A percentile compares a stretch with the other conserved stretches of the same genome.
Evolutionary conservation across 805 yeast genomes (phyloP).

Genomic region (Yamadazyma laniorum): DNA sequence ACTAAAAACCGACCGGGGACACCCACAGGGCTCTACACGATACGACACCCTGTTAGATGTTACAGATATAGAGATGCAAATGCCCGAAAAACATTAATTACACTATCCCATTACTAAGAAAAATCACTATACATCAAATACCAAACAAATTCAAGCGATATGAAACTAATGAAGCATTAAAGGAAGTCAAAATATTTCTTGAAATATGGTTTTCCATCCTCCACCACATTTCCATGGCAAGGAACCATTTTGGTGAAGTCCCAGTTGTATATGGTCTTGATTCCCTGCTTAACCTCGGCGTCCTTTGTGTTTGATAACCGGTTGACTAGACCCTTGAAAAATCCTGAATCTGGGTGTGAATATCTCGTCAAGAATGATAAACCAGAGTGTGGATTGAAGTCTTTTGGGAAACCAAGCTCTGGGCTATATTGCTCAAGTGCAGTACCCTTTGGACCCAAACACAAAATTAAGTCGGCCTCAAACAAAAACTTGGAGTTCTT

Average conservation of each 20-base stretch:
- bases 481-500: conserved; percentile 46
- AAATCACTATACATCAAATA: no score
- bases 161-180: not conserved
- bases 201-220: conserved; percentile 32
- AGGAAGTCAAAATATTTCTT: conserved; percentile 15
- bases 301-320: conserved; percentile 5
- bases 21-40: no score
- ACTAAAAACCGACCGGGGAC: no score
- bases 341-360: conserved; percentile 35
- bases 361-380: conserved; percentile 38
- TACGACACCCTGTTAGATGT: no score
- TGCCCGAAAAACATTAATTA: no score
- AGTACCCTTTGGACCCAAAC: conserved; percentile 47
- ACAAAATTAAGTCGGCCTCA: conserved; percentile 62
- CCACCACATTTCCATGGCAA: conserved; percentile 62
- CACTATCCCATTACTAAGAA: no score
- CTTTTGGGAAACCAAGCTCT: conserved; percentile 44
- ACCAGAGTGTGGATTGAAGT: conserved; percentile 45
- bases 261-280: conserved; percentile 35
- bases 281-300: conserved; percentile 16
- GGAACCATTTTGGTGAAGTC: conserved; percentile 50
- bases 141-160: no score
- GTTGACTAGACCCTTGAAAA: conserved; percentile 10
- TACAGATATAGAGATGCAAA: no score
- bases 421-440: conserved; percentile 43